Base-by-base conservation (phyloP, 495 filamentous ascomycete genomes). In the Penicillium bovifimosum region DNA sequence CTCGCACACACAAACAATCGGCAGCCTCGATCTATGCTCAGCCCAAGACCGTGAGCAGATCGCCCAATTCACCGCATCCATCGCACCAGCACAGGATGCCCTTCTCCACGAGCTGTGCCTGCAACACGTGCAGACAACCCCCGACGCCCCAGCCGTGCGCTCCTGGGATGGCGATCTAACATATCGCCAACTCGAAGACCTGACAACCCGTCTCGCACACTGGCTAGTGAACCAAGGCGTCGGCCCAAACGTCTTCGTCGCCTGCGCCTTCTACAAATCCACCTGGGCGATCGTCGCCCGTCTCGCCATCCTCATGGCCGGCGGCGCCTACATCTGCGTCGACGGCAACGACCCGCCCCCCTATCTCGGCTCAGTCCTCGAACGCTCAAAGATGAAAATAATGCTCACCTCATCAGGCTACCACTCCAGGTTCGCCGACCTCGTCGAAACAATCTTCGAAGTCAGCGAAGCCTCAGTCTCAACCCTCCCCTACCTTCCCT, bases 281-380 rank as follows among this genome's bases (percentile, higher is more conserved):
- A 64, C 52, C 2, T 72, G 65, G 65, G 55, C 64, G 10, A 56
- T 68, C 13, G 60, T 72, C 0, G 60, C 61, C 13, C 54, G 57
- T 8, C 55, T 70, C 6, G 67, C 55, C 2, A 58, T 72, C 13
- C 47, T 72, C 43, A 67, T 62, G 55, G 58, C 65, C n/a, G 69
- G 69, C 0, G 69, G 69, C 24, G 77, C 71, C 1, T 78, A 78
- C 58, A 72, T 81, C 7, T 71, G 71, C 2, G 63, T 85, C 5
- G 80, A 84, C 55, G 72, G 73, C 9, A 59, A 54, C 4, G 65
- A 78, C 29, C 80, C 82, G 5, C 71, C 61, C 4, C 34, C 45
- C 6, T 63, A 56, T 24, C 52, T 62, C 7, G 36, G 45, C 1
- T 61, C 61, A 7, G 53, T 61, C 9, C 50, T 64, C 13, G 41